Evolutionary conservation across 1,284 basidiomycete species (phyloP).

Genomic region (Vanrija sp.): DNA sequence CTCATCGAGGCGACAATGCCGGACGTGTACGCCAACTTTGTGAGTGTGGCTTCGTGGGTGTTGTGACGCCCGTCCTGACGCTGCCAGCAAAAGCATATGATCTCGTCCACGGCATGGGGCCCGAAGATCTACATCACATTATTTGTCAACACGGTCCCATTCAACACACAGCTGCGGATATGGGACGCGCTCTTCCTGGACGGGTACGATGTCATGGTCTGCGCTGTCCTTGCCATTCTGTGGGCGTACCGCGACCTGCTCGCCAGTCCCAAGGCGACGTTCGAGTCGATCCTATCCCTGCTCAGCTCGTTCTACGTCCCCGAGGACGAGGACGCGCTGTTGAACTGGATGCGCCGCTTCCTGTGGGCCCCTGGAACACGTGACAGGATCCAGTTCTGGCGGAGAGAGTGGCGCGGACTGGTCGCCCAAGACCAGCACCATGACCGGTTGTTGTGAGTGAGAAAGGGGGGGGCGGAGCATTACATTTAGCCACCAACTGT

Average conservation of each 20-base stretch:
- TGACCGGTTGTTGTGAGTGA: conserved; percentile 26
- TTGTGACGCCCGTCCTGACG: not conserved
- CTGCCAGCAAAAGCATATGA: conserved; percentile 67
- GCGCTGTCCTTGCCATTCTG: conserved; percentile 78
- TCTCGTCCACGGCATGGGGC: conserved; percentile 89
- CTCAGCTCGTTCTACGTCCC: conserved; percentile 88
- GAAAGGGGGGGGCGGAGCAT: not conserved
- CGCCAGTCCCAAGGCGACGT: conserved; percentile 58
- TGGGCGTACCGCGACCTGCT: conserved; percentile 62
- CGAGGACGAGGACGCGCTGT: conserved; percentile 74
- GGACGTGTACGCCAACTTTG: conserved; percentile 75
- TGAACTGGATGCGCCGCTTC: conserved; percentile 73
- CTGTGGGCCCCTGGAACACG: conserved; percentile 67
- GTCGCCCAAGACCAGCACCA: conserved; percentile 32
- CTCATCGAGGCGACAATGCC: conserved; percentile 82
- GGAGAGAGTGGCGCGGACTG: conserved; percentile 34
- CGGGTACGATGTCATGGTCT: conserved; percentile 81
- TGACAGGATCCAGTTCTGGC: conserved; percentile 60
- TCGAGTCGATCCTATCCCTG: conserved; percentile 83
- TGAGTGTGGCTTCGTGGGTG: conserved; percentile 38
- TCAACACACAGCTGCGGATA: conserved; percentile 85
- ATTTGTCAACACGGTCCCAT: conserved; percentile 92
- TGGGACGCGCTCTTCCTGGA: conserved; percentile 94
- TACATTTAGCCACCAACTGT: not conserved
- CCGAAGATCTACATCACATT: conserved; percentile 99